phyloP scores from a whole-genome alignment of 2,329 filamentous ascomycete genomes.

The Cordyceps farinosa region DNA sequence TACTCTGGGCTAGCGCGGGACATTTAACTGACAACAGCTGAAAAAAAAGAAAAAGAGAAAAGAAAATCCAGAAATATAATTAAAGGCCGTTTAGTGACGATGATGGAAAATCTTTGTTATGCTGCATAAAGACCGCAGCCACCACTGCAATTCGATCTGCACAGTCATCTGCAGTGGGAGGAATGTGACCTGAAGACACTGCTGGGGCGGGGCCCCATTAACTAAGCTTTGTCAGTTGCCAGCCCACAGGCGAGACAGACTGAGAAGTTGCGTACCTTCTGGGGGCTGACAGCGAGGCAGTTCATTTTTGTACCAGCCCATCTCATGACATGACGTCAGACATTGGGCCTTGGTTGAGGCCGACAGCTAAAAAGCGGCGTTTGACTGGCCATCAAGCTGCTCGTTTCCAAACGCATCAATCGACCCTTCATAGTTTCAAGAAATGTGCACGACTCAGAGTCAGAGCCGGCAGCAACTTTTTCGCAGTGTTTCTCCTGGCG shows the following conservation, averaged over 20 bases:
- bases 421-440: conserved; percentile 1
- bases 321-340: not conserved
- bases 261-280: not conserved
- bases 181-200: conserved; percentile 5
- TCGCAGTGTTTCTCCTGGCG: not conserved
- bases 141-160: conserved; percentile 2
- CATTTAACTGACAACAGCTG: not conserved
- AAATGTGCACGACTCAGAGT: conserved; percentile 1
- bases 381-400: not conserved
- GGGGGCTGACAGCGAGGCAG: not conserved
- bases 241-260: not conserved
- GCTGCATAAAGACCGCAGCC: not conserved
- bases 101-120: not conserved
- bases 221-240: not conserved
- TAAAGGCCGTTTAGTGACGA: not conserved
- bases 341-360: not conserved
- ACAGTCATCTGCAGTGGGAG: conserved; percentile 1
- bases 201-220: not conserved
- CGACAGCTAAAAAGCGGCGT: not conserved
- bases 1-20: not conserved
- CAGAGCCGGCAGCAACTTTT: not conserved
- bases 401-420: conserved; percentile 2
- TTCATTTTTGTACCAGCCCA: not conserved
- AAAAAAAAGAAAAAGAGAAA: not conserved
- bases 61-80: not conserved